Evolutionary conservation across 805 yeast genomes (phyloP), one percentile per base, ranked within the genome.

Genomic region (Wickerhamomyces sydowiorum): DNA sequence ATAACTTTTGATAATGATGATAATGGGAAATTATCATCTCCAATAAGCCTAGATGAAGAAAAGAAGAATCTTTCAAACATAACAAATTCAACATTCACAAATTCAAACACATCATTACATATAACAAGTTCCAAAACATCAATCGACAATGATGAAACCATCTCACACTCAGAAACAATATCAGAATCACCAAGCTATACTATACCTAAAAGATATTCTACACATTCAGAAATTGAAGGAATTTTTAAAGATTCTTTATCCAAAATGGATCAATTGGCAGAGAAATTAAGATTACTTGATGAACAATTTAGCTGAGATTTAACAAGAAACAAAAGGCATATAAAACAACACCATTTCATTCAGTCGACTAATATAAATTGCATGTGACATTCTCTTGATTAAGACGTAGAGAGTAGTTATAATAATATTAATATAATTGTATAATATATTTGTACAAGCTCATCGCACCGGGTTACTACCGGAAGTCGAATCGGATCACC

Each of bases 191-290:
- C n/a, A n/a, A n/a, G n/a, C n/a, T n/a, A n/a, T n/a, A n/a, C n/a
- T n/a, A n/a, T n/a, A n/a, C n/a, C n/a, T n/a, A n/a, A 29, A 6
- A 29, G 32, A 29, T 29, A 8, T 29, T 29, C 32, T n/a, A 28
- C 30, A 13, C 77, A 73, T 49, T 75, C 77, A 4, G 59, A 65
- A 5, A 75, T 80, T 7, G 72, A 70, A 37, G 72, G 70, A 19
- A 65, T 80, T 57, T 82, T 80, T 59, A 65, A 73, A 50, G 85
- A 86, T 2, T 66, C 82, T 7, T 64, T 81, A 38, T 69, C 69
- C 20, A 73, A 73, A 48, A 62, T 74, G 46, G 69, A 68, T 41
- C 60, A 53, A 18, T 45, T 70, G 7, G 43, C 63, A 36, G 50
- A 44, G 51, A 59, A 40, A 49, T 56, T 40, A 53, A 60, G 40